Percentiles rank a stretch among this genome's conserved stretches.
Evolutionary conservation across 1,139 yeast genomes (phyloP).

Genomic region (Diutina neorugosa): DNA sequence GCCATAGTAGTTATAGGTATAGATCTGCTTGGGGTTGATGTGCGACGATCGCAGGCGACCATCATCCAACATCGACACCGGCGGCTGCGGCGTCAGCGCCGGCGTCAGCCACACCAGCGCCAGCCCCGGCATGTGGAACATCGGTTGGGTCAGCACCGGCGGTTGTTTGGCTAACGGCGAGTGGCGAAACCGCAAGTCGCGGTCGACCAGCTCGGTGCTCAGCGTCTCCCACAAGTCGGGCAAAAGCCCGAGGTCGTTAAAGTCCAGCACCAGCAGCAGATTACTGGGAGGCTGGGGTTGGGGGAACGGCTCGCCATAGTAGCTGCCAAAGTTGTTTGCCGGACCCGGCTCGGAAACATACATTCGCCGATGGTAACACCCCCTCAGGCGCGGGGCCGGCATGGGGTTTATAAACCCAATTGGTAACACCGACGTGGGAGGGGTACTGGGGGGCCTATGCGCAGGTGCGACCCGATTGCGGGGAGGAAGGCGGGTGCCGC

Average conservation of each 20-base stretch:
- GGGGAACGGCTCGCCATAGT: slow-evolving; percentile 1
- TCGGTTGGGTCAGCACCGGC: not conserved
- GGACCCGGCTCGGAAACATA: not conserved
- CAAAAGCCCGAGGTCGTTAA: not conserved
- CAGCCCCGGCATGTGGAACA: not conserved
- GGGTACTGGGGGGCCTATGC: not conserved
- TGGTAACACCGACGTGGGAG: not conserved
- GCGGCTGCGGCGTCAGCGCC: slow-evolving; percentile 4
- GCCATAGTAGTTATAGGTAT: slow-evolving; percentile 2
- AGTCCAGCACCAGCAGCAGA: slow-evolving; percentile 2
- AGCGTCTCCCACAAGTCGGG: slow-evolving; percentile 4
- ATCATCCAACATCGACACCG: not conserved
- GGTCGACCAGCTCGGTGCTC: slow-evolving; percentile 2
- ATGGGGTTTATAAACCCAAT: not conserved
- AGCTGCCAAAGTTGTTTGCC: slow-evolving; percentile 1
- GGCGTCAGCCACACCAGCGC: slow-evolving; percentile 4
- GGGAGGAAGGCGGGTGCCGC: not conserved
- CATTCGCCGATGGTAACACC: not conserved
- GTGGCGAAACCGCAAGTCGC: not conserved
- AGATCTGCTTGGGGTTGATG: not conserved
- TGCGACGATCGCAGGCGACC: not conserved
- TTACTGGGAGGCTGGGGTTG: not conserved
- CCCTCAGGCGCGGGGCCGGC: not conserved
- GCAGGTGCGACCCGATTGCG: not conserved
- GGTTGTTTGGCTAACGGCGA: not conserved